phyloP scores from a whole-genome alignment of 495 filamentous ascomycete species.

The Tirmania nivea region DNA sequence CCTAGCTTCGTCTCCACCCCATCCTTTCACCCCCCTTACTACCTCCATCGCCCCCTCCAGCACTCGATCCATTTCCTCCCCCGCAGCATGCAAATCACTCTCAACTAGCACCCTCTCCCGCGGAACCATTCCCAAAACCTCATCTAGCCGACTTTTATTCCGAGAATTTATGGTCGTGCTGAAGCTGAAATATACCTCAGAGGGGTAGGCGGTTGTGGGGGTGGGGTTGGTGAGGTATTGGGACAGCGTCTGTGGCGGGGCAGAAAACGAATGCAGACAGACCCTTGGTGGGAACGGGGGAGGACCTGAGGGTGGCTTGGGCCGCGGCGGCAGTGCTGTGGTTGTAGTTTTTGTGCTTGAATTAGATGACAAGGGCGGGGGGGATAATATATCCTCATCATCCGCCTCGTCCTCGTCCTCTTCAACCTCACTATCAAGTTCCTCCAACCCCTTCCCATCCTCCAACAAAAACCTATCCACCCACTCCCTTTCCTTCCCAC shows the following conservation, averaged over 20 bases:
- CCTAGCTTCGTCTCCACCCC: conserved; percentile 52
- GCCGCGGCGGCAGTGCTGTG: conserved; percentile 6
- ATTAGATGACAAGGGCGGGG: neutral
- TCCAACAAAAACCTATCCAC: neutral
- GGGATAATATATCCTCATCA: conserved; percentile 12
- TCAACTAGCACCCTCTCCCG: conserved; percentile 64
- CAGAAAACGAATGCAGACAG: conserved; percentile 86
- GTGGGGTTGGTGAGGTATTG: conserved; percentile 58
- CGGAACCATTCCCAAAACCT: conserved; percentile 53
- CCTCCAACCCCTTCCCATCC: neutral
- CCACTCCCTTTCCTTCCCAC: neutral
- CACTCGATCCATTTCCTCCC: conserved; percentile 54
- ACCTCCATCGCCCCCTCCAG: conserved; percentile 51
- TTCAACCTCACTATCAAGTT: conserved; percentile 20
- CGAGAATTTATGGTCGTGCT: conserved; percentile 64
- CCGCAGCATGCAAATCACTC: conserved; percentile 76
- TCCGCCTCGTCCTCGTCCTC: conserved; percentile 27
- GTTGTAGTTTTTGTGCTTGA: neutral
- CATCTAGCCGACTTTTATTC: conserved; percentile 25
- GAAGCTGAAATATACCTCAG: conserved; percentile 71
- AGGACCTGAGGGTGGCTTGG: conserved; percentile 7
- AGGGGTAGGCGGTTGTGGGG: conserved; percentile 28
- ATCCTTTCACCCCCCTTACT: conserved; percentile 58
- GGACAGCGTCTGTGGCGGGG: conserved; percentile 47
- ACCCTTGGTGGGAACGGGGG: conserved; percentile 69